A percentile compares a stretch with the other conserved stretches of the same genome.
Conservation (phyloP, 177 flowering plant genomes). For the Vitis hybrid region DNA sequence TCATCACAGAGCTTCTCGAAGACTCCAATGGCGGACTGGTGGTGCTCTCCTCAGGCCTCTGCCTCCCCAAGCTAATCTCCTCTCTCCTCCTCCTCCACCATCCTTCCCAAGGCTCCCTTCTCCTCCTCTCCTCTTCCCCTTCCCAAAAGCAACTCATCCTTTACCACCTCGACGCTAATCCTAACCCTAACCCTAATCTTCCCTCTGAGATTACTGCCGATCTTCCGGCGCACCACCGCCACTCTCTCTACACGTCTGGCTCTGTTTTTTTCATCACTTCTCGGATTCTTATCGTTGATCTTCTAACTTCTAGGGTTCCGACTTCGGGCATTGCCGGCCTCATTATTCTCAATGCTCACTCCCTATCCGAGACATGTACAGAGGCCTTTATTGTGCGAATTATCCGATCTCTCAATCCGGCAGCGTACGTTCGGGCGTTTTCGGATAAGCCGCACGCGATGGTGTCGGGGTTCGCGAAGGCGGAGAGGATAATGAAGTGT, state of each 20-base stretch:
- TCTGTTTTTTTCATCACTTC: constrained; percentile 72
- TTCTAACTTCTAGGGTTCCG: constrained; percentile 61
- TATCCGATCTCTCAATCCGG: constrained; percentile 40
- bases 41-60: constrained; percentile 80
- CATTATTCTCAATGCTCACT: constrained; percentile 65
- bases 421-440: constrained; percentile 65
- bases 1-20: constrained; percentile 78
- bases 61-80: constrained; percentile 64
- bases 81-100: constrained; percentile 73
- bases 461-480: constrained; percentile 88
- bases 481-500: constrained; percentile 76
- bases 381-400: constrained; percentile 85
- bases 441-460: constrained; percentile 74
- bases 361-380: constrained; percentile 74
- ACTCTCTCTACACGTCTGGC: constrained; percentile 68
- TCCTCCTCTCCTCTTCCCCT: constrained; percentile 69
- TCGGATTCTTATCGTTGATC: constrained; percentile 83
- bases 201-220: constrained; percentile 80
- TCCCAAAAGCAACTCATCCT: constrained; percentile 53
- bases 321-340: constrained; percentile 56
- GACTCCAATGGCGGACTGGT: constrained; percentile 73
- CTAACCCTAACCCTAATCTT: constrained; percentile 9
- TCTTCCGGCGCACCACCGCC: constrained; percentile 57
- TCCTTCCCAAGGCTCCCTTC: constrained; percentile 68
- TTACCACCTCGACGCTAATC: constrained; percentile 23